Base-by-base conservation (phyloP, 1,139 yeast species). In the Candida neerlandica region DNA sequence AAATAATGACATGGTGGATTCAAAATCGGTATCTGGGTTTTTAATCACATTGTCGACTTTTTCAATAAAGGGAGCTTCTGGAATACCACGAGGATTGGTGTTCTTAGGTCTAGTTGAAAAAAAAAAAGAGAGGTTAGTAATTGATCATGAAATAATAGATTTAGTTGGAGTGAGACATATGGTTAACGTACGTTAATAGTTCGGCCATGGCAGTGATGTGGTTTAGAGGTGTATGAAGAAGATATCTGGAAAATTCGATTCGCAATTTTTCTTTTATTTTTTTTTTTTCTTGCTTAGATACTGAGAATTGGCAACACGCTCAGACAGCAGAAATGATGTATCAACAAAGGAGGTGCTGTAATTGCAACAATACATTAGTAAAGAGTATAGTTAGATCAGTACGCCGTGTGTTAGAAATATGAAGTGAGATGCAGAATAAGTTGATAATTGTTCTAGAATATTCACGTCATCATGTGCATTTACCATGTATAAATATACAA, bases 11-110 rank as follows among this genome's bases (percentile, higher is more conserved):
- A 90, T 82, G 34, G 84, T 76, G 38, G 76, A 66, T 50, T 88
- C 91, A 52, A 88, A 91, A 58, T 89, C 94, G n/a, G 61, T 58
- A 47, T 81, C 88, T 4, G 83, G 78, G 59, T 81, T 76, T 60
- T 81, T 83, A 58, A 91, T 80, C 58, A 84, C 81, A 51, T 82
- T 85, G 52, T 85, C 95, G 16, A 94, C 96, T 53, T 84, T 82
- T 55, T 89, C 96, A 52, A 95, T 85, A 66, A 95, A 94, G 26
- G 96, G 97, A 1, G 99, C 99, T 62, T 89, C 89, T 10, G 99
- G 99, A 51, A 94, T 94, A 1, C 99, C 99, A 56, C 98, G 79
- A 19, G 97, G 94, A 61, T 92, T 92, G 42, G 85, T 68, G 43
- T 76, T 74, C 19, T 71, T 78, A 11, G 84, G 80, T 62, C 84